Conservation (phyloP, 306 rosid genomes). For the Betula pendula region DNA sequence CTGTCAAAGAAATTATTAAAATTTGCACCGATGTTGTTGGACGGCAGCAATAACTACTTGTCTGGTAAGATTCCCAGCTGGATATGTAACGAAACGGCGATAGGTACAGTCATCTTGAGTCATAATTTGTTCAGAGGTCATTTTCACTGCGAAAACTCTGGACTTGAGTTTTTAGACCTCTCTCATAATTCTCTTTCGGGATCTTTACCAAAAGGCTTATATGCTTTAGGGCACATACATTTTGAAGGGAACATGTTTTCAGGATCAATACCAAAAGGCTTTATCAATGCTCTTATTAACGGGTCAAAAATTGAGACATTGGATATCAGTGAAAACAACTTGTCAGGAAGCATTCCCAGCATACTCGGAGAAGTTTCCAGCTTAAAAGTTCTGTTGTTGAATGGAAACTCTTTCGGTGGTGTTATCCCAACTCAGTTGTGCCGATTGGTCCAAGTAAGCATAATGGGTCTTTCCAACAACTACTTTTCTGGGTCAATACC, state of each 20-base stretch:
- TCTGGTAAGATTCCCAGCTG: too few relatives aligned
- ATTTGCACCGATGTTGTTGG: too few relatives aligned
- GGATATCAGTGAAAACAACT: background rate
- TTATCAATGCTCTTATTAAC: background rate
- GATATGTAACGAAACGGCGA: too few relatives aligned
- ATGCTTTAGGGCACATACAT: background rate
- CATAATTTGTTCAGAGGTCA: background rate
- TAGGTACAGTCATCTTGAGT: background rate
- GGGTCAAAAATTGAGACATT: background rate
- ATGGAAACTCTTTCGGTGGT: background rate
- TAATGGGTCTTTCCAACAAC: constrained; percentile 15
- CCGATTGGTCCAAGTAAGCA: background rate
- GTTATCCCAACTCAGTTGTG: constrained; percentile 11
- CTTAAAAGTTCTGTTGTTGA: constrained; percentile 3
- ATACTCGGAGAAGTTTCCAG: background rate
- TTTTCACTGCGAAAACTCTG: too few relatives aligned
- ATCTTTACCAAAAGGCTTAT: background rate
- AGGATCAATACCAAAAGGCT: background rate
- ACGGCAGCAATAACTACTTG: too few relatives aligned
- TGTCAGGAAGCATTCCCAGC: background rate
- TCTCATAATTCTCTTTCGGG: constrained; percentile 9
- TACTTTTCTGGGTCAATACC: constrained; percentile 17
- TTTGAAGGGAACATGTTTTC: background rate
- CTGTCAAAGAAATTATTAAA: too few relatives aligned
- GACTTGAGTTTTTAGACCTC: background rate